These are phyloP conservation scores for Mortierella sp. DNA, from an alignment of 371 early-diverging fungal species.

Conservation along the genomic window DNA sequence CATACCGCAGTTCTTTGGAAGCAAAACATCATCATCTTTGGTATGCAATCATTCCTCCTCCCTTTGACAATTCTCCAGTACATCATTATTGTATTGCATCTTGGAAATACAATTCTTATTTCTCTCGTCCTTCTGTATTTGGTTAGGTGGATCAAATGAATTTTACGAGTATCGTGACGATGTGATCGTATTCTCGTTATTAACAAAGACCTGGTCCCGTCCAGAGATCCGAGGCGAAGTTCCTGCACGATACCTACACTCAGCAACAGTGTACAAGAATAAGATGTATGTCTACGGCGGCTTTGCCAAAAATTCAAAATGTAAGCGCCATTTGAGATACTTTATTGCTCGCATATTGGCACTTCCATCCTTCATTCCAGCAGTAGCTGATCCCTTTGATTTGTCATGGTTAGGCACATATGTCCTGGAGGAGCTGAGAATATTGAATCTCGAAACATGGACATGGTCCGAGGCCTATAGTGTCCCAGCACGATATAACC, in stretches of 20 bases:
- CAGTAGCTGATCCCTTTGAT: not conserved
- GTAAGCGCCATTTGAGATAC: conserved; percentile 40
- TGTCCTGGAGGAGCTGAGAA: conserved; percentile 69
- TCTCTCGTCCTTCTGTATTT: not conserved
- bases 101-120: not conserved
- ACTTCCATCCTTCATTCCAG: not conserved
- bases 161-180: conserved; percentile 71
- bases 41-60: conserved; percentile 33
- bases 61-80: not conserved
- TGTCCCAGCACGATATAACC: conserved; percentile 72
- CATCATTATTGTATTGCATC: not conserved
- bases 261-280: conserved; percentile 71
- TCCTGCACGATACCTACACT: conserved; percentile 71
- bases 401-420: conserved; percentile 60
- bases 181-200: conserved; percentile 70
- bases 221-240: conserved; percentile 68
- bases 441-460: conserved; percentile 69
- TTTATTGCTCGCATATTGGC: not conserved
- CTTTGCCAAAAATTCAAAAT: conserved; percentile 70
- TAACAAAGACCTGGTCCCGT: conserved; percentile 70
- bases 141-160: conserved; percentile 71
- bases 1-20: conserved; percentile 70
- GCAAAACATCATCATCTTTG: conserved; percentile 68
- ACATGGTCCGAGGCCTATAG: conserved; percentile 66
- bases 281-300: conserved; percentile 78